A percentile compares a stretch with the other conserved stretches of the same genome.
Evolutionary conservation across 176 grass and related monocot genomes (phyloP).

Genomic region (Musa itinerans): DNA sequence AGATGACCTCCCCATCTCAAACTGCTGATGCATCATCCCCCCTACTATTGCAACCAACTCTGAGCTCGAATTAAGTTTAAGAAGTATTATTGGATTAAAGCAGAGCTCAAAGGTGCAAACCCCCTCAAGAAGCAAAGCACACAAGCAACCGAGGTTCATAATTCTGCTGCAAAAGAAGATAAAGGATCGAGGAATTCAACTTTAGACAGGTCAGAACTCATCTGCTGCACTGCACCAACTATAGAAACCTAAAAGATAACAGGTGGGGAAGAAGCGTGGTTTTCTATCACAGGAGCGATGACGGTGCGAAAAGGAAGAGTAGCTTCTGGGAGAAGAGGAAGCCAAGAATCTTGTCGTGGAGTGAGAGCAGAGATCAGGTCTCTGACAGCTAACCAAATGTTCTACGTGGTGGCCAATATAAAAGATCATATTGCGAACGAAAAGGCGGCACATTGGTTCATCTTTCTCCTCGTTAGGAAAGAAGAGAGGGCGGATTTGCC

Average conservation of each 20-base stretch:
- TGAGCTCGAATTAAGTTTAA: not conserved
- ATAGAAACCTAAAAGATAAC: too few species aligned
- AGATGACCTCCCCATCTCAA: not conserved
- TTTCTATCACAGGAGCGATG: not conserved
- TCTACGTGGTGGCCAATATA: not conserved
- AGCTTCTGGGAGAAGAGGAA: not conserved
- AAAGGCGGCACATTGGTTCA: not conserved
- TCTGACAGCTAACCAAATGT: not conserved
- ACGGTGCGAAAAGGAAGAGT: not conserved
- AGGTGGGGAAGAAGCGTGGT: not conserved
- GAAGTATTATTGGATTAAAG: not conserved
- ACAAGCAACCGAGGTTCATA: too few species aligned
- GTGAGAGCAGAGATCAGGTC: not conserved
- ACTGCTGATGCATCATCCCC: too few species aligned
- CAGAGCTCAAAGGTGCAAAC: too few species aligned
- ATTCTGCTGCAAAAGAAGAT: too few species aligned
- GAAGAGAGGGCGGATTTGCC: not conserved
- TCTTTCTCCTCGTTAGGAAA: not conserved
- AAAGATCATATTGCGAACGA: too few species aligned
- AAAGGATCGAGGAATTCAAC: too few species aligned
- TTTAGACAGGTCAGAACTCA: too few species aligned
- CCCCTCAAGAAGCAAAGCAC: too few species aligned
- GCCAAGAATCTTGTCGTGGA: constrained; percentile 4
- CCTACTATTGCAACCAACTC: not conserved
- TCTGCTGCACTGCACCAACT: too few species aligned